A percentile compares a stretch with the other conserved stretches of the same genome.
phyloP scores from a whole-genome alignment of 2,329 filamentous ascomycete genomes.

The Hypoxylon sp. region DNA sequence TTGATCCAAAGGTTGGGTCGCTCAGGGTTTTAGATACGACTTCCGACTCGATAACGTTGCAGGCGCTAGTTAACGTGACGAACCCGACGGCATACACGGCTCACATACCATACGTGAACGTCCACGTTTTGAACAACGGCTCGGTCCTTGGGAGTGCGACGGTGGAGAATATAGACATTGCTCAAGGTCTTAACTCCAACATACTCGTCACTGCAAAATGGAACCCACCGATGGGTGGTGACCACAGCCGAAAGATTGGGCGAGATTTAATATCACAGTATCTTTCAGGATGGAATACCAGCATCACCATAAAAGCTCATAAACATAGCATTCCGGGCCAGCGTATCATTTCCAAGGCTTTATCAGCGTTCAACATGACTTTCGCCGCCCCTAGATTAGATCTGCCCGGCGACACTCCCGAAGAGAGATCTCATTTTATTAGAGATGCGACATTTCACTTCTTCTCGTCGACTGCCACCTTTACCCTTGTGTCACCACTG shows the following conservation, averaged over 20 bases:
- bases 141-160: constrained; percentile 83
- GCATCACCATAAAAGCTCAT: constrained; percentile 80
- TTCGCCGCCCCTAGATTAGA: constrained; percentile 78
- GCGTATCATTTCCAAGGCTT: constrained; percentile 78
- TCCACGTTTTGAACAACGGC: constrained; percentile 81
- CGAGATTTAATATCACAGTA: constrained; percentile 86
- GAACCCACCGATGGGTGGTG: constrained; percentile 78
- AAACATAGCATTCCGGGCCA: constrained; percentile 79
- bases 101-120: constrained; percentile 82
- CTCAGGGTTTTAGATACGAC: constrained; percentile 82
- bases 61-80: constrained; percentile 83
- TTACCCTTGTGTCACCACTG: constrained; percentile 86
- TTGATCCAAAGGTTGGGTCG: constrained; percentile 76
- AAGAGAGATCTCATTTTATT: constrained; percentile 78
- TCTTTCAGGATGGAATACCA: constrained; percentile 89
- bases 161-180: constrained; percentile 73
- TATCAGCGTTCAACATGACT: constrained; percentile 80
- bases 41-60: constrained; percentile 77
- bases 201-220: constrained; percentile 79
- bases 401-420: constrained; percentile 66
- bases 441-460: constrained; percentile 89
- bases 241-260: constrained; percentile 73
- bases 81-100: constrained; percentile 93
- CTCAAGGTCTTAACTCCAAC: constrained; percentile 79
- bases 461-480: constrained; percentile 87